Base-by-base conservation (phyloP, 352 stramenopile species). In the Globisporangium yorkense region DNA sequence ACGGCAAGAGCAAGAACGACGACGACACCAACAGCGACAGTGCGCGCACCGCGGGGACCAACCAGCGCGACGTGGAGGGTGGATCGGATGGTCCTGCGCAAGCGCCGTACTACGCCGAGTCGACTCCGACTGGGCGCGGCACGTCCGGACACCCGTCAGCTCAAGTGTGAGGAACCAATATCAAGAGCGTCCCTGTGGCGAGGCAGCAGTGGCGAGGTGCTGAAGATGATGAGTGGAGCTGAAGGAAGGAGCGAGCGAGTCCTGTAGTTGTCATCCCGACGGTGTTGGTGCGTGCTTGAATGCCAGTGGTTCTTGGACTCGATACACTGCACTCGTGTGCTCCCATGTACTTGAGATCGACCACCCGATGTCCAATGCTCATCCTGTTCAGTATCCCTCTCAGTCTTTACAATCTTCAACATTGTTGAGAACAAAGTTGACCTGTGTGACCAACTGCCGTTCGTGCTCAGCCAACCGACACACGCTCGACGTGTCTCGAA, bases 31-130 rank as follows among this genome's bases (percentile, higher is more conserved):
- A 54, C n/a, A 49, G 44, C 20, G 20, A 49, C 44, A 49, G 7
- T 6, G 61, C 59, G 10, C 57, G 57, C 15, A 61, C 50, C 24
- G 58, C 65, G 27, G 49, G 51, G 1, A 80, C 71, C 7, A 67
- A 66, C 52, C 58, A 37, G 44, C 24, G n/a, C 1, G 44, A 47
- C 31, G 33, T 27, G 1, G 58, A 59, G 16, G 54, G n/a, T 35
- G 39, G n/a, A 5, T 61, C 61, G n/a, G 45, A 55, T 3, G 50
- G 50, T 4, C 44, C 54, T 6, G 61, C 51, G n/a, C 29, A 46
- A 1, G 57, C 35, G 9, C 45, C 50, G 44, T 63, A 67, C 51
- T 49, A 56, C 18, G 18, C 29, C 10, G 56, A 47, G 2, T 35
- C 37, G 41, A 67, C 61, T 31, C 61, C 61, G 9, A 67, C 61